A percentile compares a stretch with the other conserved stretches of the same genome.
Evolutionary conservation across 139 green algal genomes (phyloP).

Genomic region (Klebsormidium nitens): DNA sequence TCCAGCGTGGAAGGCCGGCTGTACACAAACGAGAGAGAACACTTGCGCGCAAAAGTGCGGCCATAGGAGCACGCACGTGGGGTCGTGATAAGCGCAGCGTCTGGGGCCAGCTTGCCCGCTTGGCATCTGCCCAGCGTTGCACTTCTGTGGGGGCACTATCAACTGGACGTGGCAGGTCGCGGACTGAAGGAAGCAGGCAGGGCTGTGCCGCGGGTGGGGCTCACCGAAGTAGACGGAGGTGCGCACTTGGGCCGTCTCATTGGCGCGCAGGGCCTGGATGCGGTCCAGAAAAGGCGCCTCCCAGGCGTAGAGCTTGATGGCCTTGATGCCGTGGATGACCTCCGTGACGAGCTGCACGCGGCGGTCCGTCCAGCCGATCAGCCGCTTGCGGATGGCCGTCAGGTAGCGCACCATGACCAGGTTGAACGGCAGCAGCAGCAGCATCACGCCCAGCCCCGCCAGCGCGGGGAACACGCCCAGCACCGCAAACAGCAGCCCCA

Average conservation of each 20-base stretch:
- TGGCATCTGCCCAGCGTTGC: too few species aligned
- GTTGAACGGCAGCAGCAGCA: conserved; percentile 38
- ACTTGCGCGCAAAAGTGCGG: too few species aligned
- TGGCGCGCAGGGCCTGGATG: conserved; percentile 19
- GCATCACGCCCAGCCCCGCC: conserved; percentile 32
- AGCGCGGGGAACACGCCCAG: conserved; percentile 26
- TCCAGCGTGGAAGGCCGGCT: too few species aligned
- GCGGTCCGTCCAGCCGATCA: conserved; percentile 25
- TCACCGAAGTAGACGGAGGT: conserved; percentile 24
- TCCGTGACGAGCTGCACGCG: conserved; percentile 64
- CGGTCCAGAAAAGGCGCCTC: conserved; percentile 37
- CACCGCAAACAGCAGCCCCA: conserved; percentile 26
- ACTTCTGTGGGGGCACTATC: too few species aligned
- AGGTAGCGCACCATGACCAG: conserved; percentile 21
- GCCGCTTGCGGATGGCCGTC: conserved; percentile 22
- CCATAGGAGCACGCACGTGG: too few species aligned
- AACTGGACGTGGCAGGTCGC: too few species aligned
- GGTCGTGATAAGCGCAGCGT: too few species aligned
- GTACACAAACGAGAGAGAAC: too few species aligned
- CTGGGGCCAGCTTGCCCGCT: too few species aligned
- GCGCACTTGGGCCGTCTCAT: conserved; percentile 23
- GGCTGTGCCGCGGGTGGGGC: too few species aligned
- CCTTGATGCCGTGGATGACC: conserved; percentile 66
- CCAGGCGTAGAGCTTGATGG: conserved; percentile 55
- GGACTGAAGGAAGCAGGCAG: too few species aligned